Percentiles rank a stretch among this genome's conserved stretches.
Conservation (phyloP, 306 rosid species). For the Fagus sylvatica region DNA sequence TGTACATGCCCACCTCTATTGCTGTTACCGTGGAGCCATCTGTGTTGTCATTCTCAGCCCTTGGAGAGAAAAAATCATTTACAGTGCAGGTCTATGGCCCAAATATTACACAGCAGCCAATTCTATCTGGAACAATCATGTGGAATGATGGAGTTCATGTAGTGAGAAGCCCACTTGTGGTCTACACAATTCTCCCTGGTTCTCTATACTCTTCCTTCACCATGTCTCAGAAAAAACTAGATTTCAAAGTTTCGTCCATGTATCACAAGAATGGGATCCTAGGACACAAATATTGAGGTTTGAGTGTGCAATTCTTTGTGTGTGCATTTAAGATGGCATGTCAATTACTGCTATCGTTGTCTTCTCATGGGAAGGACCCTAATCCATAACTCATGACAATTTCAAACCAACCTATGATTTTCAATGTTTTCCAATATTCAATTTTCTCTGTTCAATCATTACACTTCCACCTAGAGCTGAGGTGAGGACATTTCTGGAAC, state of each 20-base stretch:
- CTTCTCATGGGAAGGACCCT: too few species aligned
- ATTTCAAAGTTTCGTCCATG: conserved; percentile 19
- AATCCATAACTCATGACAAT: too few species aligned
- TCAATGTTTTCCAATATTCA: too few species aligned
- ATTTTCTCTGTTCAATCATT: too few species aligned
- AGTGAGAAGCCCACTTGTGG: conserved; percentile 35
- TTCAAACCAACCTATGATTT: too few species aligned
- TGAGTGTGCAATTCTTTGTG: too few species aligned
- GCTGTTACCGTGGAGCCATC: conserved; percentile 2
- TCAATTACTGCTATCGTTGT: too few species aligned
- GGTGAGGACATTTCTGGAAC: too few species aligned
- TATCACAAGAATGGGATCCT: conserved; percentile 13
- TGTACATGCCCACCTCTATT: background rate
- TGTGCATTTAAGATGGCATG: too few species aligned
- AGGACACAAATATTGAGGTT: background rate
- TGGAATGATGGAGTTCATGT: conserved; percentile 16
- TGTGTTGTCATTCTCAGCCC: conserved; percentile 14
- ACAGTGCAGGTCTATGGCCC: conserved; percentile 15
- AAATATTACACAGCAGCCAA: conserved; percentile 9
- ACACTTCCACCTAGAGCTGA: too few species aligned
- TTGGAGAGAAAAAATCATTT: conserved; percentile 20
- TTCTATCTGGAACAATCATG: conserved; percentile 5
- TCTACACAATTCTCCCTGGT: conserved; percentile 30
- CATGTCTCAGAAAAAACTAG: background rate
- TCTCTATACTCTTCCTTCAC: background rate